phyloP scores from a whole-genome alignment of 2,329 filamentous ascomycete genomes.

The Ilyonectria mors-panacis region DNA sequence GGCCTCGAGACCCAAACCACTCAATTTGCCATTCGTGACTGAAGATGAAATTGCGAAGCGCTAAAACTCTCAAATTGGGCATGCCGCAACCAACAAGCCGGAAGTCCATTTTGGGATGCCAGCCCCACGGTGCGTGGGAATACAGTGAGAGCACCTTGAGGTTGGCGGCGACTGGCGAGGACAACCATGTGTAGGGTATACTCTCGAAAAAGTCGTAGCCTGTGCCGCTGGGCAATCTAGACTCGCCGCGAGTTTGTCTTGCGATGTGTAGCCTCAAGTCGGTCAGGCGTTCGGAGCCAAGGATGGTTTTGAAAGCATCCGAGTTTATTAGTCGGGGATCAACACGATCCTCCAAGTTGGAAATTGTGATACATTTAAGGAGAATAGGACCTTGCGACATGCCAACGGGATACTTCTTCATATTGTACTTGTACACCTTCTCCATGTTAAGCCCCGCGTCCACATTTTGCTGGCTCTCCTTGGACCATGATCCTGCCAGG shows the following conservation, averaged over 20 bases:
- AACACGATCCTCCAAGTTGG: not conserved
- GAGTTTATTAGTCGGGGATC: not conserved
- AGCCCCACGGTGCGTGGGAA: not conserved
- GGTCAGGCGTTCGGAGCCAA: not conserved
- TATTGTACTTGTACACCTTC: no score
- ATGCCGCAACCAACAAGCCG: not conserved
- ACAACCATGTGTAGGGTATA: not conserved
- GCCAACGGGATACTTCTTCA: no score
- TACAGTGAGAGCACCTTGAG: not conserved
- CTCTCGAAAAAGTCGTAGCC: not conserved
- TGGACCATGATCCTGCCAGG: no score
- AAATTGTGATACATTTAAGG: not conserved
- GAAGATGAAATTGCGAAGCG: not conserved
- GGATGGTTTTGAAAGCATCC: not conserved
- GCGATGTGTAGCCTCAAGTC: not conserved
- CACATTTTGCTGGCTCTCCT: no score
- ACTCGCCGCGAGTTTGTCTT: no score
- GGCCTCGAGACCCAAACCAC: not conserved
- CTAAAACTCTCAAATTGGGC: not conserved
- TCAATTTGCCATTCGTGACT: not conserved
- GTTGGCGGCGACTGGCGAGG: not conserved
- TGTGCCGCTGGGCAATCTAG: not conserved
- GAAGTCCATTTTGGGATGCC: not conserved
- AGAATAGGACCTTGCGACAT: no score
- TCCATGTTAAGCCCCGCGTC: no score